These are phyloP conservation scores for Epicoccum sorghinum DNA, from an alignment of 2,329 filamentous ascomycete species.

Conservation along the genomic window DNA sequence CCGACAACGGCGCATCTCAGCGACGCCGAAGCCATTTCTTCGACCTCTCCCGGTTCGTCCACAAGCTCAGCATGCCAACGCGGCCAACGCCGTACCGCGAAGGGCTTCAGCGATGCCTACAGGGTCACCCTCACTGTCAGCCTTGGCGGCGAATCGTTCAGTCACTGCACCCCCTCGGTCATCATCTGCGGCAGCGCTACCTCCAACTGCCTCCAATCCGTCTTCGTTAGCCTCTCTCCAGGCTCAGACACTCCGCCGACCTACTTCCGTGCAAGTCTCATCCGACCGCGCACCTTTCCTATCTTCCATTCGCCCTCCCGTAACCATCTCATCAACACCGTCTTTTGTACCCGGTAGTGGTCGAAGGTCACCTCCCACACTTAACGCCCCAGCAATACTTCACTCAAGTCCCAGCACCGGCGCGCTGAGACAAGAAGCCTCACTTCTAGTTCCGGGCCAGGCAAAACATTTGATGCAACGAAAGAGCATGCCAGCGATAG, in stretches of 20 bases:
- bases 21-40: slow-evolving; percentile 45
- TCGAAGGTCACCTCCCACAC: slow-evolving; percentile 19
- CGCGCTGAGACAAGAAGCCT: slow-evolving; percentile 34
- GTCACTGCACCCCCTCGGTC: slow-evolving; percentile 38
- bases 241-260: slow-evolving; percentile 46
- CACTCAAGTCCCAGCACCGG: slow-evolving; percentile 30
- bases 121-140: slow-evolving; percentile 32
- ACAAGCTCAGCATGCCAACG: slow-evolving; percentile 37
- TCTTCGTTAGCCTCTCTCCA: slow-evolving; percentile 17
- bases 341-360: slow-evolving; percentile 38
- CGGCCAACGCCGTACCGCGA: slow-evolving; percentile 33
- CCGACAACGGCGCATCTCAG: slow-evolving; percentile 35
- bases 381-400: slow-evolving; percentile 10
- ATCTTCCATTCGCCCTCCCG: slow-evolving; percentile 42
- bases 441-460: slow-evolving; percentile 17
- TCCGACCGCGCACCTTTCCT: slow-evolving; percentile 53
- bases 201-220: slow-evolving; percentile 18
- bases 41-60: slow-evolving; percentile 45
- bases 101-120: slow-evolving; percentile 37
- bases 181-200: slow-evolving; percentile 21
- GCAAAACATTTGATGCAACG: slow-evolving; percentile 32
- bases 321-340: slow-evolving; percentile 38
- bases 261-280: slow-evolving; percentile 53
- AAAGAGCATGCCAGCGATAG: slow-evolving; percentile 47
- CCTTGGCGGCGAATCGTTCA: slow-evolving; percentile 34